These are phyloP conservation scores for Silene noctiflora DNA, from an alignment of 179 eudicot species.

Conservation along the genomic window DNA sequence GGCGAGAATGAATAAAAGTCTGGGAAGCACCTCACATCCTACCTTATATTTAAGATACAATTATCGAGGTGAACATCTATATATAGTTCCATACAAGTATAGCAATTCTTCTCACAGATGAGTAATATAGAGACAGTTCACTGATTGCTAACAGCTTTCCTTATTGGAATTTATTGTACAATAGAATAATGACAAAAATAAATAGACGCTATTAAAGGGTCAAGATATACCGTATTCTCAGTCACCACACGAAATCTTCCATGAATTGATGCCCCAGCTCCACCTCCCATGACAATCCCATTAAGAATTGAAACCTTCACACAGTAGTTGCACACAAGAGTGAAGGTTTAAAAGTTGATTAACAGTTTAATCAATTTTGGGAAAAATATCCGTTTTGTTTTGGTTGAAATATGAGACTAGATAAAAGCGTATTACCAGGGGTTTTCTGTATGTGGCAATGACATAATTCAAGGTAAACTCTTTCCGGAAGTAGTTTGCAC, in stretches of 20 bases:
- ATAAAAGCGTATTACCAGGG: constrained; percentile 47
- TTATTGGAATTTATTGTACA: not conserved
- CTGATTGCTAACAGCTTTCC: not conserved
- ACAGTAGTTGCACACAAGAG: constrained; percentile 12
- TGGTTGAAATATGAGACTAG: not conserved
- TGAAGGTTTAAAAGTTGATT: not conserved
- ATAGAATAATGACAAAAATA: not conserved
- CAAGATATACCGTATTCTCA: constrained; percentile 64
- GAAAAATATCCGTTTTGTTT: too few relatives aligned
- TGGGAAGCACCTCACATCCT: too few relatives aligned
- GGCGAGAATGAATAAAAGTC: too few relatives aligned
- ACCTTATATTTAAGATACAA: too few relatives aligned
- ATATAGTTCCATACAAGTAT: not conserved
- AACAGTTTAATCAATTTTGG: not conserved
- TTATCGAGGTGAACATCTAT: not conserved
- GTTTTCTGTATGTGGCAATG: constrained; percentile 75
- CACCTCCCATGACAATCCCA: constrained; percentile 95
- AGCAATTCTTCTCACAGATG: not conserved
- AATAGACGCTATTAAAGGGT: not conserved
- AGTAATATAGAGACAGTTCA: not conserved
- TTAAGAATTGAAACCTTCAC: constrained; percentile 76
- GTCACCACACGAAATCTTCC: constrained; percentile 89
- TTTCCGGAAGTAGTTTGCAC: constrained; percentile 53
- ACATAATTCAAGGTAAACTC: constrained; percentile 67
- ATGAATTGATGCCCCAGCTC: constrained; percentile 78